Base-by-base conservation (phyloP, 2,329 filamentous ascomycete genomes). In the Phialocephala subalpina region DNA sequence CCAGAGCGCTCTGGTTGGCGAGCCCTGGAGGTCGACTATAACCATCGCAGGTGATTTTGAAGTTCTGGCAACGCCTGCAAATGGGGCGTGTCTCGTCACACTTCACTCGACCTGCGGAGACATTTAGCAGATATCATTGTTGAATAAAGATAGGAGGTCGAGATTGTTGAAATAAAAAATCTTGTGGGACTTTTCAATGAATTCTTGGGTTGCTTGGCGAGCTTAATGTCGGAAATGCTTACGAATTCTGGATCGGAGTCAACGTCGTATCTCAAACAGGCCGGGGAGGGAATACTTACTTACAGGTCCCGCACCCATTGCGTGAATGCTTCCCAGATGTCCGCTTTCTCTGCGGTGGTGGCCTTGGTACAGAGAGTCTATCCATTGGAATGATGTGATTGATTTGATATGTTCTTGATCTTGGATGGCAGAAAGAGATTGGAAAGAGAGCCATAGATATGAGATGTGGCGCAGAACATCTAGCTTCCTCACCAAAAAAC, bases 61-160 rank as follows among this genome's bases (percentile, higher is more conserved):
- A 62, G 18, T 60, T 66, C 11, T 33, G n/a, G 27, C 67, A 69
- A 0, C 65, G 60, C 12, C 52, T 36, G 45, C 67, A 69, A 35
- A 57, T 65, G 27, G 67, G 67, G 36, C 58, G 63, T 2, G 60
- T 52, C 45, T 69, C 67, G 47, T 69, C 67, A 22, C 67, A 69
- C 35, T 69, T 69, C 7, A 69, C 67, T 47, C 67, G 62, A 8
- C 62, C 62, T 64, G 27, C 12, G 20, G 18, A 27, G 20, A 3
- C 6, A 9, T 1, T 47, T 63, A 18, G 20, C 16, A 33, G 25
- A 22, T 20, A 36, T 5, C 18, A 62, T 3, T 12, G 35, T 14
- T 20, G 20, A 8, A 27, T 20, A 20, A 20, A 33, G 0, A 18
- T 22, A 33, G 9, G 29, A 33, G 9, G 29, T 9, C 29, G 29